Percentiles rank a stretch among this genome's conserved stretches.
Evolutionary conservation across 192 early-diverging fungal genomes (phyloP).

Genomic region (Gonapodya prolifera): DNA sequence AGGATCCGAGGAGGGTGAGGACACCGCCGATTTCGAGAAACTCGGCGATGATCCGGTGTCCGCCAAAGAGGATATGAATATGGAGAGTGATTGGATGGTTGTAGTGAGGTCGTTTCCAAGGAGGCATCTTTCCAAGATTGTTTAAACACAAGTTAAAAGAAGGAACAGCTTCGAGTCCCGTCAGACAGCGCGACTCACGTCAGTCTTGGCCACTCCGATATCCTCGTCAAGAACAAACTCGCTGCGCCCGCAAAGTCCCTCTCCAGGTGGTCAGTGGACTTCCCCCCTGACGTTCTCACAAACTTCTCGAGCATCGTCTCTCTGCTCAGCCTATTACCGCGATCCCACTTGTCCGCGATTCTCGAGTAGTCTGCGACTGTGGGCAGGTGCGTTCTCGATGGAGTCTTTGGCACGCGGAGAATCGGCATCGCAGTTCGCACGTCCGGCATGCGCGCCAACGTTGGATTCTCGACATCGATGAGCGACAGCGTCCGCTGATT

Average conservation of each 20-base stretch:
- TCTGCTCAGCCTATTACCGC: too few relatives aligned
- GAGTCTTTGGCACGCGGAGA: too few relatives aligned
- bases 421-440: too few relatives aligned
- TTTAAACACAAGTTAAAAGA: constrained; percentile 3
- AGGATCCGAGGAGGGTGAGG: constrained; percentile 42
- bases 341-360: too few relatives aligned
- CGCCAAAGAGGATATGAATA: constrained; percentile 43
- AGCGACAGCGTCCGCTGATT: too few relatives aligned
- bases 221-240: constrained; percentile 40
- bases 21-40: constrained; percentile 55
- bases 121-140: constrained; percentile 22
- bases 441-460: too few relatives aligned
- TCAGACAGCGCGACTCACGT: constrained; percentile 19
- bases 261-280: too few relatives aligned
- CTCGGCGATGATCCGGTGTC: constrained; percentile 42
- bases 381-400: too few relatives aligned
- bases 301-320: too few relatives aligned
- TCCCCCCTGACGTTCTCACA: too few relatives aligned
- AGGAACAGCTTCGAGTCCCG: constrained; percentile 3
- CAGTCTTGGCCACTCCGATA: constrained; percentile 41
- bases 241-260: constrained; percentile 43
- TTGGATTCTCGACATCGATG: too few relatives aligned
- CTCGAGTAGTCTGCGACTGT: too few relatives aligned
- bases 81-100: constrained; percentile 37
- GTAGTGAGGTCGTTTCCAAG: constrained; percentile 32